phyloP scores from a whole-genome alignment of 257 asterid genomes.

The Haberlea rhodopensis region DNA sequence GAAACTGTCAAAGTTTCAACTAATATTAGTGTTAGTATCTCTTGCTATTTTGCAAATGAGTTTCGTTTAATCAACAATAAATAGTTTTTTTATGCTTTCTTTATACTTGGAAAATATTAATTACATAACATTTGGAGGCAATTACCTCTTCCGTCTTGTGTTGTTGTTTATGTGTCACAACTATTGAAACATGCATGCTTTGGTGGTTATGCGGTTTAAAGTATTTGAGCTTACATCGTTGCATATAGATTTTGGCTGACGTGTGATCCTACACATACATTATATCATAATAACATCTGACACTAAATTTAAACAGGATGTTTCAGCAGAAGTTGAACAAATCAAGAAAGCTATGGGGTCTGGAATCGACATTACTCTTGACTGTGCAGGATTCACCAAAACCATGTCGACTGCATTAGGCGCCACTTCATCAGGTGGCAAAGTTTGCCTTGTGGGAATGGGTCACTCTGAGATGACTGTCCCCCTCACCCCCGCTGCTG shows the following conservation, averaged over 20 bases:
- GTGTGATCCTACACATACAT: not conserved
- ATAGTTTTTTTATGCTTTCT: not conserved
- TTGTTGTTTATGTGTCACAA: not conserved
- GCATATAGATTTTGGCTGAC: too few relatives aligned
- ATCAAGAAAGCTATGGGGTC: slow-evolving; percentile 69
- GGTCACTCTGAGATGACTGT: slow-evolving; percentile 73
- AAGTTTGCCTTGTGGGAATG: slow-evolving; percentile 90
- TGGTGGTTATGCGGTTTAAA: not conserved
- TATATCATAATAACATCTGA: not conserved
- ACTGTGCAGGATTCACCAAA: slow-evolving; percentile 82
- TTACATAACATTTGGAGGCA: not conserved
- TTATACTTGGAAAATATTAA: not conserved
- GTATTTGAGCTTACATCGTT: too few relatives aligned
- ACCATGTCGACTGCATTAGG: slow-evolving; percentile 88
- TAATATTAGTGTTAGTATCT: slow-evolving; percentile 42
- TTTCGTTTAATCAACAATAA: not conserved
- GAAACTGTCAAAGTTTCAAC: slow-evolving; percentile 66
- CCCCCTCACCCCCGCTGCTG: slow-evolving; percentile 90
- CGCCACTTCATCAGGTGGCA: slow-evolving; percentile 84
- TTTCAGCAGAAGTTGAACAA: slow-evolving; percentile 51
- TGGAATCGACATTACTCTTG: slow-evolving; percentile 54
- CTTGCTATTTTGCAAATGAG: slow-evolving; percentile 5
- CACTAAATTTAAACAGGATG: slow-evolving; percentile 47
- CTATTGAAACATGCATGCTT: not conserved
- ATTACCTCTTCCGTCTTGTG: not conserved